These are phyloP conservation scores for Geotrichum histeridarum DNA, from an alignment of 1,139 yeast species.

Conservation along the genomic window DNA sequence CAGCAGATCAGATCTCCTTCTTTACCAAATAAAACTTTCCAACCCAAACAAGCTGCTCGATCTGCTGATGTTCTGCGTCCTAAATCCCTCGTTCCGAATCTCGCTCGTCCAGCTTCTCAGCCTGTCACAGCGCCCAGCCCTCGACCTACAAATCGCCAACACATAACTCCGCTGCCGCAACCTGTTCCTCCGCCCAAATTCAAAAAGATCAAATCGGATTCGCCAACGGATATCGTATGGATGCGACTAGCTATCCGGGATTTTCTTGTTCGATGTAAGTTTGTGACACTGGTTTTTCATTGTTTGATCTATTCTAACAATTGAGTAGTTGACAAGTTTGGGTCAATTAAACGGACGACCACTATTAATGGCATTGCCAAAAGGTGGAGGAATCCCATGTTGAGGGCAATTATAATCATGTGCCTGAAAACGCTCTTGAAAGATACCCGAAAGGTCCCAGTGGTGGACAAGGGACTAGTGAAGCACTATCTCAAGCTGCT, in stretches of 20 bases:
- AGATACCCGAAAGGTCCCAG: conserved; percentile 29
- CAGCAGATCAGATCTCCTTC: neutral
- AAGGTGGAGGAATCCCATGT: conserved; percentile 37
- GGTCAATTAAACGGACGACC: conserved; percentile 34
- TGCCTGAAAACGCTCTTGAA: conserved; percentile 34
- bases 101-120: neutral
- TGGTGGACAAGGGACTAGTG: conserved; percentile 16
- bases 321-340: conserved; percentile 32
- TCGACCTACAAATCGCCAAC: neutral
- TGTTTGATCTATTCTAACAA: neutral
- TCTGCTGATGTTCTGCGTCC: too few species aligned
- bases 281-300: too few species aligned
- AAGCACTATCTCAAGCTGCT: conserved; percentile 27
- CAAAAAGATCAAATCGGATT: conserved; percentile 23
- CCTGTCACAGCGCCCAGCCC: neutral
- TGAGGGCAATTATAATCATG: conserved; percentile 34
- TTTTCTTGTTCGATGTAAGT: conserved; percentile 29
- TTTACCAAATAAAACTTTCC: neutral
- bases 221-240: conserved; percentile 30
- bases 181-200: conserved; percentile 28
- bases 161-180: neutral
- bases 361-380: conserved; percentile 36
- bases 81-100: too few species aligned
- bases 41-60: neutral
- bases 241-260: conserved; percentile 29